phyloP scores from a whole-genome alignment of 2,329 filamentous ascomycete species.

The Davidsoniella eucalypti region DNA sequence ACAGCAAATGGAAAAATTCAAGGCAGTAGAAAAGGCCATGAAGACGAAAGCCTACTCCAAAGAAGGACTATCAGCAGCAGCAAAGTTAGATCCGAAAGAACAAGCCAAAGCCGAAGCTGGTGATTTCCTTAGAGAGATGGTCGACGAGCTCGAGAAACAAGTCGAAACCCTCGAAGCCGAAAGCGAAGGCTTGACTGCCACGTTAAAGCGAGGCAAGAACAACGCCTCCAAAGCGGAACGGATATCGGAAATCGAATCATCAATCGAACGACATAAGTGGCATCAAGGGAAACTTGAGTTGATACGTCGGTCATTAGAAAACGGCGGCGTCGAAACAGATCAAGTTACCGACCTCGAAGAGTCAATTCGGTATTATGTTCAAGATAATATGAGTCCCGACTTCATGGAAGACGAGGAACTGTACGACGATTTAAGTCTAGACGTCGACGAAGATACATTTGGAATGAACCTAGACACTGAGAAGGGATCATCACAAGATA shows the following conservation, averaged over 20 bases:
- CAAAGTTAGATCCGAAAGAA: constrained; percentile 93
- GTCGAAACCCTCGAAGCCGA: constrained; percentile 89
- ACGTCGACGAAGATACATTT: constrained; percentile 79
- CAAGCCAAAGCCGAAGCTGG: constrained; percentile 80
- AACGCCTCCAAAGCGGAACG: constrained; percentile 70
- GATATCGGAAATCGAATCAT: constrained; percentile 67
- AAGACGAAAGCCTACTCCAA: constrained; percentile 99
- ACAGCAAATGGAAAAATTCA: constrained; percentile 99
- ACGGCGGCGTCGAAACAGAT: constrained; percentile 74
- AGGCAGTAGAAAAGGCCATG: constrained; percentile 99
- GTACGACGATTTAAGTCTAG: constrained; percentile 85
- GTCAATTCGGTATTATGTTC: constrained; percentile 86
- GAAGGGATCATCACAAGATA: constrained; percentile 84
- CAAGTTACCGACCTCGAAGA: constrained; percentile 83
- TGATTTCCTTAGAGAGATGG: constrained; percentile 72
- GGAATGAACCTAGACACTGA: constrained; percentile 71
- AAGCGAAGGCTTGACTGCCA: constrained; percentile 67
- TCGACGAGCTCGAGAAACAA: constrained; percentile 85
- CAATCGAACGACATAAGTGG: constrained; percentile 90
- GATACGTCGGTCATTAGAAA: constrained; percentile 76
- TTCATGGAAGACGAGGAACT: constrained; percentile 89
- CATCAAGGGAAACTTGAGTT: constrained; percentile 87
- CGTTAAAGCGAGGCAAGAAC: constrained; percentile 89
- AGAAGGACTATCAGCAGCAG: constrained; percentile 80
- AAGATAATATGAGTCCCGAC: constrained; percentile 74